These are phyloP conservation scores for Ceratobasidium sp. DNA, from an alignment of 1,284 basidiomycete species.

Conservation along the genomic window DNA sequence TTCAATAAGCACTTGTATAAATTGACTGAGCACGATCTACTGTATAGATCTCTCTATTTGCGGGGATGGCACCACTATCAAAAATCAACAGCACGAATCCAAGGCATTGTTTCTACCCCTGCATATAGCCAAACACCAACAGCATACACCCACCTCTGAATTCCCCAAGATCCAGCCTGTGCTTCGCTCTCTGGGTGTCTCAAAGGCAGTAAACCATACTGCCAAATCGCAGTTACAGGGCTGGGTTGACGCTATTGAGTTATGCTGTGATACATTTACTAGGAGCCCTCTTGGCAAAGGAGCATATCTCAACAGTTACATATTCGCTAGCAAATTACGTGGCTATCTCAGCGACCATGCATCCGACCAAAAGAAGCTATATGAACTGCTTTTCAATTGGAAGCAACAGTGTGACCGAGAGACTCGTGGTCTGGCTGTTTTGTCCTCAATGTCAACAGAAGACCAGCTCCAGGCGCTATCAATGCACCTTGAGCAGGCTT, in stretches of 20 bases:
- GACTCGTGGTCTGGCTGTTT: background rate
- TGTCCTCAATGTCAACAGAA: background rate
- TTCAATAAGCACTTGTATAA: no score
- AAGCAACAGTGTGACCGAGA: conserved; percentile 6
- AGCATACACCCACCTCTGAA: background rate
- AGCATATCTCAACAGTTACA: background rate
- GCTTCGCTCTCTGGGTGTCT: background rate
- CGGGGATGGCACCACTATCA: conserved; percentile 3
- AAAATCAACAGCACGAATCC: conserved; percentile 10
- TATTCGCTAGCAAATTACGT: background rate
- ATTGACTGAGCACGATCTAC: no score
- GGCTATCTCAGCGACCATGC: conserved; percentile 21
- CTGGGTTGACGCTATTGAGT: background rate
- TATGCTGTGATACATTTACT: background rate
- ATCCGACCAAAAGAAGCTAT: conserved; percentile 6
- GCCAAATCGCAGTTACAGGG: background rate
- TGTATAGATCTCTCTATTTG: conserved; percentile 1
- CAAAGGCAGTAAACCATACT: conserved; percentile 8
- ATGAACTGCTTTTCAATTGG: background rate
- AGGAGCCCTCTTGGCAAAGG: background rate
- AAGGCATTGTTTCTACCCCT: background rate
- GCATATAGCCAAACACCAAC: no score
- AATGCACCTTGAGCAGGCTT: background rate
- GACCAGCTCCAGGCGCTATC: background rate
- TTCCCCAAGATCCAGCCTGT: no score